Base-by-base conservation (phyloP, 306 rosid species). In the Alnus rubra region DNA sequence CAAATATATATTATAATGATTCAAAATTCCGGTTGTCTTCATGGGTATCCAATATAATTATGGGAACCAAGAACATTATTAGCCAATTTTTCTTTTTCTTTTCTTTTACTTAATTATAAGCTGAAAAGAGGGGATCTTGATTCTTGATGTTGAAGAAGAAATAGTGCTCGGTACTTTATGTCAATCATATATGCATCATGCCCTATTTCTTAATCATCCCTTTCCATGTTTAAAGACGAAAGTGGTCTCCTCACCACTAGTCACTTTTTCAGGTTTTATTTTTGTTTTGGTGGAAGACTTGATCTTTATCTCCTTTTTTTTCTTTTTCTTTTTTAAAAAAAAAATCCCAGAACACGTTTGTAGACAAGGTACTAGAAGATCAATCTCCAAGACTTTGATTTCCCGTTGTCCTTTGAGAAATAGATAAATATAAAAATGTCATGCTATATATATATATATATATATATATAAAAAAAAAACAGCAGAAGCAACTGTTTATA, bases 181-280 rank as follows among this genome's bases (percentile, higher is more conserved):
- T 85, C 92, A 87, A 90, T 86, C 86, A 85, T 83, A 80, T 71
- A 74, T 76, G 84, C 58, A 81, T 85, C 70, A 78, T 80, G 60
- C 74, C 73, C 30, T 60, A 55, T 58, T 69, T 10, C 31, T 44
- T 73, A 31, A 56, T 31, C 78, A 78, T 81, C 60, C 75, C 85
- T 73, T 69, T 52, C 69, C 85, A 59, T 84, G 69, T 85, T 73
- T 48, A 53, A 74, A 78, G 65, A 12, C 52, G 10, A 9, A 28
- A 3, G 78, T 53, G 70, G 60, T 59, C 67, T 78, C 88, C 60
- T 69, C 88, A 39, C 23, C 54, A 18, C 65, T 23, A 47, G 47
- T 51, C 73, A 81, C 78, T 37, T 67, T 63, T 23, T 23, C 28
- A 15, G 28, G 10, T 67, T 65, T 63, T 63, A 5, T 31, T 63